These are phyloP conservation scores for Leccinum subrobustum DNA, from an alignment of 1,284 basidiomycete genomes.

Conservation along the genomic window DNA sequence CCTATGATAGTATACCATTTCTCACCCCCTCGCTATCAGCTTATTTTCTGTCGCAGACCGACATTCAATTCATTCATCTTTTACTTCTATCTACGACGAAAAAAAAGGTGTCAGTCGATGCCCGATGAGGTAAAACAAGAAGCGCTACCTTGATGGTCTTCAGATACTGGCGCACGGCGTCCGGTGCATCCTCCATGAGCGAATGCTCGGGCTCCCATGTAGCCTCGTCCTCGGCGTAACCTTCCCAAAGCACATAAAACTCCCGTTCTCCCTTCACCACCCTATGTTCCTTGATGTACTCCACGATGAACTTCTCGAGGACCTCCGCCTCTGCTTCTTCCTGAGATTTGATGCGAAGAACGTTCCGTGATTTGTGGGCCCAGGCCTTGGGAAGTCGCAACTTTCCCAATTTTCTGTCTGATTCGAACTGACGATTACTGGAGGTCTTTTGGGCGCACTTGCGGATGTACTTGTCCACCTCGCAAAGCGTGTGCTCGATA, in stretches of 20 bases:
- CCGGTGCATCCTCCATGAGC: constrained; percentile 47
- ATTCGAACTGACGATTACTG: constrained; percentile 31
- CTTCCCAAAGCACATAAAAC: constrained; percentile 60
- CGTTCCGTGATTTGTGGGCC: constrained; percentile 40
- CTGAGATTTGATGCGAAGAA: constrained; percentile 39
- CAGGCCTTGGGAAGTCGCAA: constrained; percentile 52
- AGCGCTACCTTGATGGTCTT: constrained; percentile 15
- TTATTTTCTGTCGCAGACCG: not conserved
- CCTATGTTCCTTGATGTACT: constrained; percentile 35
- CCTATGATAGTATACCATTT: constrained; percentile 5
- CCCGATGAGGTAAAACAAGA: not conserved
- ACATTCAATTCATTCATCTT: not conserved
- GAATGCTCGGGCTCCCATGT: constrained; percentile 60
- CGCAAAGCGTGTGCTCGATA: constrained; percentile 67
- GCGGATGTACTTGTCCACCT: constrained; percentile 67
- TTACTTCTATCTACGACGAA: constrained; percentile 10
- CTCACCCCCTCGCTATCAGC: constrained; percentile 14
- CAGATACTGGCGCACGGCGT: constrained; percentile 23
- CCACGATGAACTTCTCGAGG: constrained; percentile 39
- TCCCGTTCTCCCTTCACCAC: constrained; percentile 34
- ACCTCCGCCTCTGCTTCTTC: constrained; percentile 38
- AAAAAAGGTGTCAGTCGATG: not conserved
- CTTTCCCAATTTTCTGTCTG: constrained; percentile 29
- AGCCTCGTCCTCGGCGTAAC: constrained; percentile 53
- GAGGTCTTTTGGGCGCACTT: constrained; percentile 22